Evolutionary conservation across 306 rosid genomes (phyloP).

Genomic region (Medicago arabica): DNA sequence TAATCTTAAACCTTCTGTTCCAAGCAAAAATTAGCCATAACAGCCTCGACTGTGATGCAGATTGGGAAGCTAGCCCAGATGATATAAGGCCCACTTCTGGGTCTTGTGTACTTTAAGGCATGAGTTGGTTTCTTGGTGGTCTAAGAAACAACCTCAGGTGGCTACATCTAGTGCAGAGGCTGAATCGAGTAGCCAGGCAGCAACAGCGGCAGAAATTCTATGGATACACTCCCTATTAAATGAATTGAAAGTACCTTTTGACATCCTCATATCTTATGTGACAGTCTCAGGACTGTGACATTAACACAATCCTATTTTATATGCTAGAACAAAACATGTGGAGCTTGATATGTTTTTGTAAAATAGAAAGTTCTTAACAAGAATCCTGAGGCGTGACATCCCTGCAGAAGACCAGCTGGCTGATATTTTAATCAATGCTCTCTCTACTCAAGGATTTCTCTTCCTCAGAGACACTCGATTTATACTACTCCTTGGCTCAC

Average conservation of each 20-base stretch:
- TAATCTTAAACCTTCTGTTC: background rate
- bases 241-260: background rate
- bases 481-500: background rate
- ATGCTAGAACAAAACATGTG: slow-evolving; percentile 1
- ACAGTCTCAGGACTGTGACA: background rate
- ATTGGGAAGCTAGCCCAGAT: background rate
- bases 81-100: background rate
- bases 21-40: background rate
- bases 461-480: background rate
- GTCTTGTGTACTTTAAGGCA: background rate
- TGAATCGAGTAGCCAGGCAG: background rate
- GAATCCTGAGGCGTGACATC: background rate
- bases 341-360: background rate
- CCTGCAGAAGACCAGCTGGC: background rate
- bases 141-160: background rate
- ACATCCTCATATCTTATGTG: background rate
- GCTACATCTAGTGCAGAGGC: slow-evolving; percentile 7
- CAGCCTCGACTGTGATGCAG: background rate
- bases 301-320: background rate
- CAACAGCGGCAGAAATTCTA: background rate
- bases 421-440: slow-evolving; percentile 24
- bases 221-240: background rate
- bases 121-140: background rate
- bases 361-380: background rate
- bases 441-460: slow-evolving; percentile 16